These are phyloP conservation scores for Solanum tacnaense DNA, from an alignment of 257 asterid species.

Conservation along the genomic window DNA sequence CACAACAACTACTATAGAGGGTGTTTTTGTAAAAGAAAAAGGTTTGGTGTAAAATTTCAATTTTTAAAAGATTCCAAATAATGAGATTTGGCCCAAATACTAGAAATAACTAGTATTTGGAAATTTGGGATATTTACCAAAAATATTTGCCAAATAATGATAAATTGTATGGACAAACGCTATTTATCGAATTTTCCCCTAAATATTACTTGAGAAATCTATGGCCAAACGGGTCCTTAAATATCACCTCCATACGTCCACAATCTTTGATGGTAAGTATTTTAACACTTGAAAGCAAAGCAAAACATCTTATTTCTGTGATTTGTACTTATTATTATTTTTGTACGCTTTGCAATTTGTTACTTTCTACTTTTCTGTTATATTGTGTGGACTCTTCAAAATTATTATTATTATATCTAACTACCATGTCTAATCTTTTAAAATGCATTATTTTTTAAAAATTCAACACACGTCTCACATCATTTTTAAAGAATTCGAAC, in stretches of 20 bases:
- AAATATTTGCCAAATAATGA: too few relatives aligned
- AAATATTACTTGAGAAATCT: too few relatives aligned
- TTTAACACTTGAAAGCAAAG: neutral
- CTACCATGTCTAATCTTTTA: neutral
- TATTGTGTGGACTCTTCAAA: neutral
- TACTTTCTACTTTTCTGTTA: neutral
- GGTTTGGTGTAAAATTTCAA: too few relatives aligned
- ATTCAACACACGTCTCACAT: neutral
- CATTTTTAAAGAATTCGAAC: neutral
- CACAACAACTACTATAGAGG: too few relatives aligned
- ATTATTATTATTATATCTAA: neutral
- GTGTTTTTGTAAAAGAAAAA: too few relatives aligned
- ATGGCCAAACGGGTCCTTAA: too few relatives aligned
- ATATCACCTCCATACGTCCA: neutral
- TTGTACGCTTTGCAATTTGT: neutral
- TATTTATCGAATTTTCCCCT: too few relatives aligned
- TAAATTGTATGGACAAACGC: too few relatives aligned
- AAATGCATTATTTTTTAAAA: neutral
- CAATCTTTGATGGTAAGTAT: neutral
- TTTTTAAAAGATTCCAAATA: too few relatives aligned
- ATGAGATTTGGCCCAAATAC: too few relatives aligned
- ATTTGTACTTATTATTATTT: neutral
- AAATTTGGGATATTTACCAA: too few relatives aligned
- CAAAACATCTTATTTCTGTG: neutral
- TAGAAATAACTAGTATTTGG: too few relatives aligned